Evolutionary conservation across 2,329 filamentous ascomycete genomes (phyloP).

Genomic region (Cytospora chrysosperma): DNA sequence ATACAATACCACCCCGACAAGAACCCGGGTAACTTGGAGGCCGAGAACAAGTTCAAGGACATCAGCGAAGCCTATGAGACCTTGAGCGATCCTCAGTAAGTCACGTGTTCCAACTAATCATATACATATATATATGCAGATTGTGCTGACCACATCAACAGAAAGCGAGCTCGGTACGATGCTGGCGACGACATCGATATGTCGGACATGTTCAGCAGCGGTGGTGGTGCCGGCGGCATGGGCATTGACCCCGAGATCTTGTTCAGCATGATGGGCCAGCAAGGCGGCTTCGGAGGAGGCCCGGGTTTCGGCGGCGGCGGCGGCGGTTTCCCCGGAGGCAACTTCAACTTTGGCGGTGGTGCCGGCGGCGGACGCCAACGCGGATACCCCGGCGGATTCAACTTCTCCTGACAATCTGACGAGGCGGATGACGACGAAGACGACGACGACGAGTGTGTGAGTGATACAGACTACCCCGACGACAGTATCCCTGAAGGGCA

Average conservation of each 20-base stretch:
- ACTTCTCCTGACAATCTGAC: constrained; percentile 50
- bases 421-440: constrained; percentile 34
- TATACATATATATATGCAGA: no score
- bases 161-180: constrained; percentile 87
- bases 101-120: no score
- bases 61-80: constrained; percentile 96
- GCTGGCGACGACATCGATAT: constrained; percentile 90
- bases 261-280: constrained; percentile 80
- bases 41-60: constrained; percentile 94
- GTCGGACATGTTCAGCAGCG: constrained; percentile 74
- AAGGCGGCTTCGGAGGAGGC: constrained; percentile 53
- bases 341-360: constrained; percentile 49
- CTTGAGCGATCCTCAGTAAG: constrained; percentile 87
- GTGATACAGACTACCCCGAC: constrained; percentile 29
- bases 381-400: constrained; percentile 41
- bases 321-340: constrained; percentile 52
- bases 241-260: constrained; percentile 75
- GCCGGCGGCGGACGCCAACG: constrained; percentile 43
- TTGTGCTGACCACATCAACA: not conserved
- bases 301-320: constrained; percentile 45
- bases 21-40: constrained; percentile 82
- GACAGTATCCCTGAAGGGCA: constrained; percentile 24
- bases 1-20: constrained; percentile 97
- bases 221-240: constrained; percentile 58
- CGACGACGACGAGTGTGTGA: constrained; percentile 32